Evolutionary conservation across 768 basidiomycete genomes (phyloP).

Genomic region (Hirschioporus abietinus): DNA sequence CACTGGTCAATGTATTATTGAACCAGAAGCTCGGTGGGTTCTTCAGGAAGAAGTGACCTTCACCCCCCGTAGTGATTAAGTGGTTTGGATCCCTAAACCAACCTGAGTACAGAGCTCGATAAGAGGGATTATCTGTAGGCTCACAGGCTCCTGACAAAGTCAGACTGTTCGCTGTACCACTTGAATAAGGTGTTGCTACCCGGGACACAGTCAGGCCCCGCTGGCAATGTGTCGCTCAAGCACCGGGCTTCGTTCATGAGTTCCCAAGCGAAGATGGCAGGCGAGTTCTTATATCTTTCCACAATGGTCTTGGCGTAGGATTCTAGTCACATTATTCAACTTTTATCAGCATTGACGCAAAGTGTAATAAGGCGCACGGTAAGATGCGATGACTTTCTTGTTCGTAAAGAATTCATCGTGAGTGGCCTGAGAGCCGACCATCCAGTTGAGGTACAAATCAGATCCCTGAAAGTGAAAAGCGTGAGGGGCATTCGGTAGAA

Average conservation of each 20-base stretch:
- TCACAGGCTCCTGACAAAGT: constrained; percentile 47
- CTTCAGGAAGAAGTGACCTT: constrained; percentile 51
- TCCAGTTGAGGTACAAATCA: constrained; percentile 27
- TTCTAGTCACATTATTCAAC: constrained; percentile 13
- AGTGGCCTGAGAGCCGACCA: constrained; percentile 18
- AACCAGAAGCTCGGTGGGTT: constrained; percentile 32
- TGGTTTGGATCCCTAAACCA: constrained; percentile 42
- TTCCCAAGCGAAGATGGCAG: constrained; percentile 28
- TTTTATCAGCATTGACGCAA: not conserved
- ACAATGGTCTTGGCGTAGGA: constrained; percentile 26
- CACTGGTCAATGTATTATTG: constrained; percentile 38
- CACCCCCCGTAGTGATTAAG: constrained; percentile 50
- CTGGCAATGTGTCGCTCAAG: constrained; percentile 41
- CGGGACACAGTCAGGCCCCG: constrained; percentile 42
- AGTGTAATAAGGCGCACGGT: constrained; percentile 17
- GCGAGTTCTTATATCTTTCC: constrained; percentile 23
- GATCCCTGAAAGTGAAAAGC: constrained; percentile 23
- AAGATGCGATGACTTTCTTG: constrained; percentile 22
- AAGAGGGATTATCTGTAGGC: constrained; percentile 13
- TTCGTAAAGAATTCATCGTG: constrained; percentile 29
- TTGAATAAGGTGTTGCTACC: constrained; percentile 39
- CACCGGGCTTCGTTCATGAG: constrained; percentile 55
- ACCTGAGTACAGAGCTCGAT: not conserved
- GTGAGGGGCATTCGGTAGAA: not conserved
- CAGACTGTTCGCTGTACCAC: constrained; percentile 48